Conservation (phyloP, 2,329 filamentous ascomycete genomes). For the Ophiocordyceps camponoti-rufipedis region DNA sequence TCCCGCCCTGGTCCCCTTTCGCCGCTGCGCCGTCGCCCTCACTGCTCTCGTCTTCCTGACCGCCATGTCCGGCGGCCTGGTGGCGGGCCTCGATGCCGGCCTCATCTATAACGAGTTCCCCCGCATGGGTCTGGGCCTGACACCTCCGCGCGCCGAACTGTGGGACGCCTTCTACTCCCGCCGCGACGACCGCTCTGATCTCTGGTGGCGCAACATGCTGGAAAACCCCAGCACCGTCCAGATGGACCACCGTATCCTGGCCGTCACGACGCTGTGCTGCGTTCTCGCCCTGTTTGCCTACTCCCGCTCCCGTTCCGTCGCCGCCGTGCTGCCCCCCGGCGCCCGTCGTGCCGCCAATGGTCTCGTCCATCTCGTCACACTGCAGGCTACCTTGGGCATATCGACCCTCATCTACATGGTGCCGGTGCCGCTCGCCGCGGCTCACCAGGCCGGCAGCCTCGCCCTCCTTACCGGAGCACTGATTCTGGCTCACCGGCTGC, state of each 20-base stretch:
- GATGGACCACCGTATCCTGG: slow-evolving; percentile 84
- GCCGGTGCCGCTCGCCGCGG: slow-evolving; percentile 68
- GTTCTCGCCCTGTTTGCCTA: slow-evolving; percentile 71
- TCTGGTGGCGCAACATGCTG: slow-evolving; percentile 95
- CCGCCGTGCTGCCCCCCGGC: slow-evolving; percentile 38
- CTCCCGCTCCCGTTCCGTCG: slow-evolving; percentile 44
- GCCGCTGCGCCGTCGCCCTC: slow-evolving; percentile 52
- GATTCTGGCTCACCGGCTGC: slow-evolving; percentile 60
- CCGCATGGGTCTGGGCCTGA: slow-evolving; percentile 71
- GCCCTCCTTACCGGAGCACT: slow-evolving; percentile 69
- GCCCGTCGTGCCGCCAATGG: slow-evolving; percentile 56
- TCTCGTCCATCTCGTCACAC: slow-evolving; percentile 60
- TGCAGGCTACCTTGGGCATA: slow-evolving; percentile 80
- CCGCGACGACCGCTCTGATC: slow-evolving; percentile 56
- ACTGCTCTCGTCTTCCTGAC: slow-evolving; percentile 68
- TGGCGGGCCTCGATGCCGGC: slow-evolving; percentile 87
- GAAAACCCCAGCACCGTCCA: slow-evolving; percentile 95
- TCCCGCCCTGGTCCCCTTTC: slow-evolving; percentile 55
- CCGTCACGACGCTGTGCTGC: slow-evolving; percentile 70
- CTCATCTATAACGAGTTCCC: slow-evolving; percentile 99
- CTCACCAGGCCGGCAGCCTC: slow-evolving; percentile 82
- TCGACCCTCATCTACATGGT: slow-evolving; percentile 87
- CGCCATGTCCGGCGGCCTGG: slow-evolving; percentile 82
- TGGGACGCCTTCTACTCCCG: slow-evolving; percentile 76
- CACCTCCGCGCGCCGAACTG: slow-evolving; percentile 68